phyloP scores from a whole-genome alignment of 345 rosid genomes.

The Pseudoturritis turrita region DNA sequence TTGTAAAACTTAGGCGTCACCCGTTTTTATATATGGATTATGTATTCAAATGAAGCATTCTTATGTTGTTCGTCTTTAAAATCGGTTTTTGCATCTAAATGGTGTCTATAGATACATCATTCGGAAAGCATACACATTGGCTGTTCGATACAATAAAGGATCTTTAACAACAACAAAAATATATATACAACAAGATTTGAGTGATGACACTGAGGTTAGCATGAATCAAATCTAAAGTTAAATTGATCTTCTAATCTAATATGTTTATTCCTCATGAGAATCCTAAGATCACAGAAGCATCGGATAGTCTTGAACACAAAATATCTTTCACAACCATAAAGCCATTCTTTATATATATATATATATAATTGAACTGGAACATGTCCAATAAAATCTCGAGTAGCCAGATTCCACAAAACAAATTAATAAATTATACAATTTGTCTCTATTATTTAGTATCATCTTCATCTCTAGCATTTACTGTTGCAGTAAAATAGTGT shows the following conservation, averaged over 20 bases:
- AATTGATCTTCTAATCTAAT: not conserved
- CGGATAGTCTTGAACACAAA: not conserved
- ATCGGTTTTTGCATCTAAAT: not conserved
- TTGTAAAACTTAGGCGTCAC: not conserved
- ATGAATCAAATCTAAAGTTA: not conserved
- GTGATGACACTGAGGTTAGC: not conserved
- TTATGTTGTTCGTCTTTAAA: not conserved
- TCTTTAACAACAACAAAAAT: too few species aligned
- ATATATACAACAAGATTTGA: too few species aligned
- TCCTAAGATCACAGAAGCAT: not conserved
- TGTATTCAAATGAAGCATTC: not conserved
- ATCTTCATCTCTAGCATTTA: not conserved
- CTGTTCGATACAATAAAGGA: too few species aligned
- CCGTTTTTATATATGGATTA: not conserved
- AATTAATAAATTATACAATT: not conserved
- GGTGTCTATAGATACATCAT: not conserved
- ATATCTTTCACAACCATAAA: not conserved
- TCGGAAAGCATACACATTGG: too few species aligned
- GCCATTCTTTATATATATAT: not conserved
- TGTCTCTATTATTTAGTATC: not conserved
- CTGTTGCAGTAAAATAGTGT: constrained; percentile 15
- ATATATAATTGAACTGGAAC: not conserved
- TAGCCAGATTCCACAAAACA: not conserved
- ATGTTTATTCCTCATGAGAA: not conserved
- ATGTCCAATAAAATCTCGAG: not conserved